Evolutionary conservation across 2,329 filamentous ascomycete species (phyloP).

Genomic region (Cadophora gregata): DNA sequence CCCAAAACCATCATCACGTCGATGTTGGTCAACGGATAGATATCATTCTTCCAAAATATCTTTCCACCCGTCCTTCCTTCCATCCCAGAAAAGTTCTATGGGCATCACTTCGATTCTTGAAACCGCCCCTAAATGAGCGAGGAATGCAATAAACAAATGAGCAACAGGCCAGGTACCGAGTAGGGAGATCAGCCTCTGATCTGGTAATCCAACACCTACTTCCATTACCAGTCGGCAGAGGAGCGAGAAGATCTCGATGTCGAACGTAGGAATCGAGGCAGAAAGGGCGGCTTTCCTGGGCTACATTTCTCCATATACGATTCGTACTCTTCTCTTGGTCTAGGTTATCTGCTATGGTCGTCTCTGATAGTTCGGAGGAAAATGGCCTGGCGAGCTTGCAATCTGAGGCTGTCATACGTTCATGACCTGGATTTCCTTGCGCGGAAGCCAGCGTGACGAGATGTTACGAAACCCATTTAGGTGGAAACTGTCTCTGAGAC

Average conservation of each 20-base stretch:
- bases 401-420: conserved; percentile 1
- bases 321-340: conserved; percentile 15
- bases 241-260: too few relatives aligned
- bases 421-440: conserved; percentile 13
- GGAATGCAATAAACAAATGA: conserved; percentile 31
- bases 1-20: conserved; percentile 34
- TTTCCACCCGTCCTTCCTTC: conserved; percentile 29
- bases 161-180: conserved; percentile 31
- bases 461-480: conserved; percentile 18
- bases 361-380: not conserved
- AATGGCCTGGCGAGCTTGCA: not conserved
- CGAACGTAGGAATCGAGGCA: conserved; percentile 28
- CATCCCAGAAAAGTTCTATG: conserved; percentile 29
- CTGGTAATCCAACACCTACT: conserved; percentile 36
- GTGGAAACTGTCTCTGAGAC: not conserved
- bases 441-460: conserved; percentile 22
- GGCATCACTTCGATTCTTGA: conserved; percentile 23
- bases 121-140: conserved; percentile 28
- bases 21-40: conserved; percentile 35
- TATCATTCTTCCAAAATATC: conserved; percentile 20
- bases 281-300: not conserved
- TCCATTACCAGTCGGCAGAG: conserved; percentile 35
- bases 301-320: conserved; percentile 9
- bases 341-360: conserved; percentile 3
- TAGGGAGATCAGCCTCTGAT: conserved; percentile 34